phyloP scores from a whole-genome alignment of 441 rosid genomes.

The Eruca vesicaria region DNA sequence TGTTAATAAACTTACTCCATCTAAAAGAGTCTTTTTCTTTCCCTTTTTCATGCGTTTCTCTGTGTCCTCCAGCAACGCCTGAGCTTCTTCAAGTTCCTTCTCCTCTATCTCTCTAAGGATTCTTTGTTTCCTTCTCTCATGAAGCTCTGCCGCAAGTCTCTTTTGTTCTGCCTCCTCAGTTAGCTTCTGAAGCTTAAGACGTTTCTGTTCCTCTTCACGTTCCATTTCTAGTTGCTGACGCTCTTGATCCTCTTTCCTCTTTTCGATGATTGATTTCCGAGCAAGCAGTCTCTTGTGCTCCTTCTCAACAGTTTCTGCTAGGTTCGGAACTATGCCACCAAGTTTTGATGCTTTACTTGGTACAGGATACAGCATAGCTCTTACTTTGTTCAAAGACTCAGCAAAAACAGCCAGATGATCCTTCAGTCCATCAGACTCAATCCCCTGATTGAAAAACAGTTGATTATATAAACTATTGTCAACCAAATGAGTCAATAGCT shows the following conservation, averaged over 20 bases:
- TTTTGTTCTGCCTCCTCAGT: constrained; percentile 95
- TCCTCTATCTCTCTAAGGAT: constrained; percentile 87
- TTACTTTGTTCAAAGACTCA: constrained; percentile 74
- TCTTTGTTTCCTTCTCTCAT: constrained; percentile 77
- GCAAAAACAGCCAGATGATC: constrained; percentile 75
- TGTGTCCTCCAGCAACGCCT: constrained; percentile 78
- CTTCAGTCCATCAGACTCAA: constrained; percentile 81
- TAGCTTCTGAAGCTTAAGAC: constrained; percentile 76
- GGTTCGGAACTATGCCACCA: constrained; percentile 64
- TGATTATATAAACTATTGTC: background rate
- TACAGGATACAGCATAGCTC: constrained; percentile 73
- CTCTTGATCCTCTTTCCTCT: constrained; percentile 3
- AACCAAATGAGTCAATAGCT: background rate
- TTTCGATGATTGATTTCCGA: constrained; percentile 43
- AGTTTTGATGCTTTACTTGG: constrained; percentile 68
- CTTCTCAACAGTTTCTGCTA: constrained; percentile 83
- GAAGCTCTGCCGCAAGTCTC: constrained; percentile 78
- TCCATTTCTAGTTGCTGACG: constrained; percentile 78
- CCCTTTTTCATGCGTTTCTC: constrained; percentile 77
- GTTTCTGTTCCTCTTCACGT: constrained; percentile 85
- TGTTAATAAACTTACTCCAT: constrained; percentile 59
- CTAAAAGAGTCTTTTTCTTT: constrained; percentile 72
- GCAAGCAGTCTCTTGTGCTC: constrained; percentile 97
- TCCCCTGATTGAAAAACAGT: constrained; percentile 51
- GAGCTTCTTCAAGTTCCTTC: constrained; percentile 87